phyloP scores from a whole-genome alignment of 2,329 filamentous ascomycete species.

The Hortaea werneckii region DNA sequence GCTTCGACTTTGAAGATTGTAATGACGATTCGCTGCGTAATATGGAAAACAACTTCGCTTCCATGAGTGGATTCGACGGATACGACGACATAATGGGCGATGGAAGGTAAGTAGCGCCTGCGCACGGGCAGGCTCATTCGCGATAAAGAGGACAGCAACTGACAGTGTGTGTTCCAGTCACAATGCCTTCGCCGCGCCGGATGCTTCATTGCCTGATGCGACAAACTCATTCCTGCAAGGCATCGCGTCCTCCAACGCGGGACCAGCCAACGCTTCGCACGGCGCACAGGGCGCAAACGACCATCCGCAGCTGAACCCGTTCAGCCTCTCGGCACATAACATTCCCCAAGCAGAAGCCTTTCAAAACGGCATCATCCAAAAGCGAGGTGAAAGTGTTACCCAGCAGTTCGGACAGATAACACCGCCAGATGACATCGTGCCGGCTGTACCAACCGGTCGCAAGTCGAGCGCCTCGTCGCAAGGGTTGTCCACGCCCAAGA shows the following conservation, averaged over 20 bases:
- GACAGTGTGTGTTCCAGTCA: too few relatives aligned
- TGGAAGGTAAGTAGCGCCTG: too few relatives aligned
- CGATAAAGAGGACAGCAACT: too few relatives aligned
- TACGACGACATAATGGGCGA: neutral
- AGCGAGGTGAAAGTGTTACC: constrained; percentile 9
- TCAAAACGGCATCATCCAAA: constrained; percentile 11
- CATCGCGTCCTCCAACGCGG: too few relatives aligned
- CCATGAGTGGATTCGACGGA: constrained; percentile 7
- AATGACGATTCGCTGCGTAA: constrained; percentile 11
- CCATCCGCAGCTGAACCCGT: too few relatives aligned
- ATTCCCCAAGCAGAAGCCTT: neutral
- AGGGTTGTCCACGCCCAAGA: neutral
- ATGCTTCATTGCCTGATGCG: too few relatives aligned
- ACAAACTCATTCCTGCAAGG: too few relatives aligned
- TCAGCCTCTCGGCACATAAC: too few relatives aligned
- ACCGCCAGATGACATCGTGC: constrained; percentile 18
- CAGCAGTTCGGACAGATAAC: constrained; percentile 29
- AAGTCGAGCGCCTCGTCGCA: neutral
- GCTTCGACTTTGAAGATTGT: constrained; percentile 16
- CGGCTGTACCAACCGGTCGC: neutral
- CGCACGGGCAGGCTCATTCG: too few relatives aligned
- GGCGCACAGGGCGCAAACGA: too few relatives aligned
- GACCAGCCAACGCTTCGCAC: too few relatives aligned
- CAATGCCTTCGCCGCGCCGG: too few relatives aligned
- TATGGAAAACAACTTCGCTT: constrained; percentile 11